Evolutionary conservation across 495 filamentous ascomycete genomes (phyloP).

Genomic region (Aspergillus taichungensis): DNA sequence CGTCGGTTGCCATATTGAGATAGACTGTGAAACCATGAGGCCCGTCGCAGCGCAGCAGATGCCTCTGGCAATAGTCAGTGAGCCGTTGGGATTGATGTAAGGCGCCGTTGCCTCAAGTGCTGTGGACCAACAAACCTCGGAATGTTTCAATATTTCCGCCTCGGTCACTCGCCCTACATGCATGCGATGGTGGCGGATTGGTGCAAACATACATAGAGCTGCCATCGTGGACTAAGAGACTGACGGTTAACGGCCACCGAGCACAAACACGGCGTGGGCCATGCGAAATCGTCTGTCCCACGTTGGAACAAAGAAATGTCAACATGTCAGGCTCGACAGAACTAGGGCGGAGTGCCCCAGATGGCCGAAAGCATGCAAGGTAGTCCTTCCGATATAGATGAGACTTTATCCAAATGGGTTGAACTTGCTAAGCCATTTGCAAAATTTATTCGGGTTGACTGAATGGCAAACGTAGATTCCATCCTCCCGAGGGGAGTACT

Average conservation of each 20-base stretch:
- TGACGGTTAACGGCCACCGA: constrained; percentile 6
- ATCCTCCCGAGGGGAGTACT: no score
- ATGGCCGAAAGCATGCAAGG: neutral
- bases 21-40: constrained; percentile 17
- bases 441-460: no score
- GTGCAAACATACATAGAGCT: constrained; percentile 9
- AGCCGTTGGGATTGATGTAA: no score
- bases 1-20: constrained; percentile 9
- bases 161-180: constrained; percentile 1
- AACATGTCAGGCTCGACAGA: neutral
- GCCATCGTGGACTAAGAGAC: constrained; percentile 4
- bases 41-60: constrained; percentile 13
- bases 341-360: neutral
- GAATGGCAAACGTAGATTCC: no score
- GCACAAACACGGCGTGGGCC: constrained; percentile 14
- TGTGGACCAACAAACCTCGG: no score
- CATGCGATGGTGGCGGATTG: constrained; percentile 5
- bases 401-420: neutral
- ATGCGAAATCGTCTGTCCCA: constrained; percentile 16
- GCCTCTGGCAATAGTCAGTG: neutral
- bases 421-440: no score
- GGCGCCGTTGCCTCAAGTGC: no score
- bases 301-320: constrained; percentile 3
- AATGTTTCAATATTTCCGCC: no score
- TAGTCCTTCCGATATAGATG: neutral